phyloP scores from a whole-genome alignment of 495 filamentous ascomycete genomes.

The Lasiosphaeria miniovina region DNA sequence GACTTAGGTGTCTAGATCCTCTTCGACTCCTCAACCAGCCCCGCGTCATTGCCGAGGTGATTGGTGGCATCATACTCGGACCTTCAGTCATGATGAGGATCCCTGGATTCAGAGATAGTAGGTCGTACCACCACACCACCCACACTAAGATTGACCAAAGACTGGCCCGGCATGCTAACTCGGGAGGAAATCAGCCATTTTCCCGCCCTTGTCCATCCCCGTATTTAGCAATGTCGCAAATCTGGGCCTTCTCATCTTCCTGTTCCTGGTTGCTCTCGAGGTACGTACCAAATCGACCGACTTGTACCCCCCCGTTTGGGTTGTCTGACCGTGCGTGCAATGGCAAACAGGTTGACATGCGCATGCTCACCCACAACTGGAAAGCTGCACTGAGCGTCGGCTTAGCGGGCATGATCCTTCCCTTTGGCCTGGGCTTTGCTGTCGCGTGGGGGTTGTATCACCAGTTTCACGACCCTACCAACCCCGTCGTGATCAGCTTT shows the following conservation, averaged over 20 bases:
- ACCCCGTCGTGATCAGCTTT: constrained; percentile 61
- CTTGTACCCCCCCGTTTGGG: neutral
- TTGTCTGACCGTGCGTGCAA: constrained; percentile 4
- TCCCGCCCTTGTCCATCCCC: constrained; percentile 70
- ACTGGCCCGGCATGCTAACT: neutral
- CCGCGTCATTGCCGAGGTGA: constrained; percentile 92
- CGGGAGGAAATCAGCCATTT: constrained; percentile 53
- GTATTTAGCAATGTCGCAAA: constrained; percentile 82
- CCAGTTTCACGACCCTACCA: constrained; percentile 67
- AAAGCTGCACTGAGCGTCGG: constrained; percentile 78
- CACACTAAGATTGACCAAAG: too few relatives aligned
- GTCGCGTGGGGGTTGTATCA: constrained; percentile 87
- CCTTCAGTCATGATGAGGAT: constrained; percentile 83
- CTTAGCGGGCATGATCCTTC: constrained; percentile 79
- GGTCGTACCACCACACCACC: constrained; percentile 35
- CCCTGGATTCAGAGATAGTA: constrained; percentile 70
- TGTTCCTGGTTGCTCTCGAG: constrained; percentile 91
- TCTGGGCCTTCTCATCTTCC: constrained; percentile 82
- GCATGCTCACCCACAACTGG: constrained; percentile 86
- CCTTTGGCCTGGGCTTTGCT: constrained; percentile 64
- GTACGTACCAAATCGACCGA: constrained; percentile 8
- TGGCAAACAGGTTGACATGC: constrained; percentile 62
- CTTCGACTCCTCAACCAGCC: constrained; percentile 86
- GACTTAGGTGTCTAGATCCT: constrained; percentile 41
- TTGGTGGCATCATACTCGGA: constrained; percentile 87